Percentiles rank a stretch among this genome's conserved stretches.
Conservation (phyloP, 768 basidiomycete species). For the Mycena latifolia region DNA sequence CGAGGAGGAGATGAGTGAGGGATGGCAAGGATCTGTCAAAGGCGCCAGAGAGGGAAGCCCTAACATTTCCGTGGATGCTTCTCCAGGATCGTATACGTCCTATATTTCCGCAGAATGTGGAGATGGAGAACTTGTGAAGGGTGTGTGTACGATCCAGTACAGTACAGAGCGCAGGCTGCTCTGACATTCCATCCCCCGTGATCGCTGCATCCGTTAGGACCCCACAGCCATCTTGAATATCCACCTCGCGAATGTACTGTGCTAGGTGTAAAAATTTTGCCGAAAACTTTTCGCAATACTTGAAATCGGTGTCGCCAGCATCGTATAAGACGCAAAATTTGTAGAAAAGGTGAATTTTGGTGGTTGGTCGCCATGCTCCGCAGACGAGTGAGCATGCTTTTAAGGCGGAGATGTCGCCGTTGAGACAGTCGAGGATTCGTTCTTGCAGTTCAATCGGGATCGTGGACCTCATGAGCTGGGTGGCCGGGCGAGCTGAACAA, state of each 20-base stretch:
- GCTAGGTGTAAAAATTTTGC: conserved; percentile 10
- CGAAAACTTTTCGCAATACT: conserved; percentile 1
- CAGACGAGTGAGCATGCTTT: conserved; percentile 25
- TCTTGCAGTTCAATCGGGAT: conserved; percentile 27
- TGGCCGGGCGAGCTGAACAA: too few species aligned
- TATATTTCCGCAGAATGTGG: conserved; percentile 2
- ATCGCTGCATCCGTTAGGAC: background rate
- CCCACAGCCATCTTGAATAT: conserved; percentile 5
- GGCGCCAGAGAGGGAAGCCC: conserved; percentile 1
- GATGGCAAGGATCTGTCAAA: conserved; percentile 8
- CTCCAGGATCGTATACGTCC: background rate
- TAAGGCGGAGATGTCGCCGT: conserved; percentile 4
- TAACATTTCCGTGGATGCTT: background rate
- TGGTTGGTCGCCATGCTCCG: conserved; percentile 18
- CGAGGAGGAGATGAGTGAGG: conserved; percentile 18
- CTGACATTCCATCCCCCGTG: background rate
- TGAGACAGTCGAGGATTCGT: conserved; percentile 10
- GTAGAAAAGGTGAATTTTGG: conserved; percentile 15
- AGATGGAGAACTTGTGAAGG: conserved; percentile 6
- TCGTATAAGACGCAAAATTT: conserved; percentile 6
- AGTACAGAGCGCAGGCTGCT: conserved; percentile 12
- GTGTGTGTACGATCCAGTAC: conserved; percentile 14
- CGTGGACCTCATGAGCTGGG: background rate
- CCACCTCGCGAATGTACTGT: conserved; percentile 21
- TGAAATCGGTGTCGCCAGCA: background rate